Conservation (phyloP, 2,329 filamentous ascomycete genomes). For the Botrytis byssoidea region DNA sequence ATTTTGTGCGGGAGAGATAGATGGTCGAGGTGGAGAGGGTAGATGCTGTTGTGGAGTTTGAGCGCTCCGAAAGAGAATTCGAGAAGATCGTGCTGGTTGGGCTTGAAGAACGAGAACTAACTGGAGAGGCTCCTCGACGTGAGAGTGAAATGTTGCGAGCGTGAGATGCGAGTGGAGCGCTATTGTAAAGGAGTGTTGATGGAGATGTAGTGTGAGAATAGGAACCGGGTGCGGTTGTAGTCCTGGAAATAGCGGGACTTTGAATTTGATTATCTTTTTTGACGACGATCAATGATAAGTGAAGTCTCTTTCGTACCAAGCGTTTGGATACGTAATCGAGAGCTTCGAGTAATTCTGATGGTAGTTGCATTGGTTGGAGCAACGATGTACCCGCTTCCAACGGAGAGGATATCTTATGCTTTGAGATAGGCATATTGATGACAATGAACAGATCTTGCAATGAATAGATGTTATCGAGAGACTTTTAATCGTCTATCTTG, state of each 20-base stretch:
- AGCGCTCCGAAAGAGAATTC: slow-evolving; percentile 19
- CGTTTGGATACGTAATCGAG: slow-evolving; percentile 58
- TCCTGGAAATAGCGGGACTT: slow-evolving; percentile 13
- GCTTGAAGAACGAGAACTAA: slow-evolving; percentile 22
- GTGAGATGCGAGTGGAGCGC: slow-evolving; percentile 16
- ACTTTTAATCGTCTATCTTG: neutral
- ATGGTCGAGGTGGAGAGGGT: slow-evolving; percentile 20
- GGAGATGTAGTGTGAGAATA: slow-evolving; percentile 23
- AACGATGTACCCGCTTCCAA: slow-evolving; percentile 62
- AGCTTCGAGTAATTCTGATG: slow-evolving; percentile 52
- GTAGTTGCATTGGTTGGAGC: slow-evolving; percentile 57
- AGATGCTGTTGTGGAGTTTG: slow-evolving; percentile 22
- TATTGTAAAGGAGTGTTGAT: slow-evolving; percentile 26
- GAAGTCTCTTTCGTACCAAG: slow-evolving; percentile 54
- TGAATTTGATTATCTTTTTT: slow-evolving; percentile 49
- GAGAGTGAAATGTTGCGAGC: neutral
- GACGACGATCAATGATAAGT: slow-evolving; percentile 58
- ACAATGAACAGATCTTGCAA: neutral
- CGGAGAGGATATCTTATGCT: slow-evolving; percentile 59
- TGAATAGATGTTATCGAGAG: neutral
- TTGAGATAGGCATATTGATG: slow-evolving; percentile 40
- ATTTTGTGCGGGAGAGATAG: slow-evolving; percentile 30
- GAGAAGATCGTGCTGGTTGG: slow-evolving; percentile 21
- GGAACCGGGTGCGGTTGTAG: slow-evolving; percentile 14
- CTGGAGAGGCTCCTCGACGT: slow-evolving; percentile 12